Evolutionary conservation across 129 eudicot genomes (phyloP).

Genomic region (Pittosporum tobira): DNA sequence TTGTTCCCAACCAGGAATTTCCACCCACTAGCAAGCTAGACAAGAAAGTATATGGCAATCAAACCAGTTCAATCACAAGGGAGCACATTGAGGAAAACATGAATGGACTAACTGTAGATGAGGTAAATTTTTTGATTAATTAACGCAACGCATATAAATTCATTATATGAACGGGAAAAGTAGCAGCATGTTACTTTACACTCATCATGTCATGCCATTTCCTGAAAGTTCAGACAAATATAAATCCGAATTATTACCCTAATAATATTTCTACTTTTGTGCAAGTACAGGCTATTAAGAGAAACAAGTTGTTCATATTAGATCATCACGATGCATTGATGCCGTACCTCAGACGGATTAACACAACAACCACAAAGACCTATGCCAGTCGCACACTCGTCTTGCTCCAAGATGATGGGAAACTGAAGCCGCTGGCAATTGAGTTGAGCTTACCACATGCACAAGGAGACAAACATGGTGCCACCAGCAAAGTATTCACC

Average conservation of each 20-base stretch:
- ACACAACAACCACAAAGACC: conserved; percentile 52
- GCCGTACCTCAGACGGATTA: conserved; percentile 68
- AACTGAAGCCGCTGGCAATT: conserved; percentile 75
- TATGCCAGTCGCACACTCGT: conserved; percentile 83
- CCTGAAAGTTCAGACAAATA: too few species aligned
- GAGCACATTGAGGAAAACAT: conserved; percentile 52
- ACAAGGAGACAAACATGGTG: conserved; percentile 39
- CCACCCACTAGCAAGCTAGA: conserved; percentile 81
- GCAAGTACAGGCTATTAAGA: conserved; percentile 48
- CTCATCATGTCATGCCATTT: too few species aligned
- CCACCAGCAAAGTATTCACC: conserved; percentile 51
- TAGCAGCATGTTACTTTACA: not conserved
- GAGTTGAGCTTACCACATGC: conserved; percentile 72
- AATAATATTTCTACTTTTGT: not conserved
- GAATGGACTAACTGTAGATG: conserved; percentile 54
- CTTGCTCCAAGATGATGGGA: conserved; percentile 57
- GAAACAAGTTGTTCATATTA: conserved; percentile 62
- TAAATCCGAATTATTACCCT: not conserved
- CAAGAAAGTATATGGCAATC: conserved; percentile 58
- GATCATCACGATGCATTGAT: conserved; percentile 83
- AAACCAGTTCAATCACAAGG: conserved; percentile 52
- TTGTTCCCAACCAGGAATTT: conserved; percentile 44
- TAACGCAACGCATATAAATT: too few species aligned
- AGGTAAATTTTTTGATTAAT: conserved; percentile 30
- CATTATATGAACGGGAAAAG: too few species aligned